Evolutionary conservation across 441 rosid species (phyloP).

Genomic region (Biscutella laevigata): DNA sequence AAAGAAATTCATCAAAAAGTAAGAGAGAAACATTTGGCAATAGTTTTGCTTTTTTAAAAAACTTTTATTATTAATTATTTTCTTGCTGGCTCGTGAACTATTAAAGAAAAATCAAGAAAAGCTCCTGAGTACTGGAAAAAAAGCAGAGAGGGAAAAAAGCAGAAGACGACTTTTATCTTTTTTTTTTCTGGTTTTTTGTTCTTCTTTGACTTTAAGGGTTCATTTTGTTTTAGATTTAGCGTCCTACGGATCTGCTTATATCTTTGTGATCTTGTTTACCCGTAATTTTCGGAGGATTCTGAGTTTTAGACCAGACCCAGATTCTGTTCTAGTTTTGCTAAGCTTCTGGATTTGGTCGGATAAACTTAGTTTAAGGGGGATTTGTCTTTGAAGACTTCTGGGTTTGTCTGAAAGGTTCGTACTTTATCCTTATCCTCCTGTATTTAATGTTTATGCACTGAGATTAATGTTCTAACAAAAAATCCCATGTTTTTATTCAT

Average conservation of each 20-base stretch:
- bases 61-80: conserved; percentile 17
- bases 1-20: conserved; percentile 2
- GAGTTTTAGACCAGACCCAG: conserved; percentile 22
- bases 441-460: conserved; percentile 1
- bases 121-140: conserved; percentile 24
- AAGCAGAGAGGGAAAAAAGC: conserved; percentile 7
- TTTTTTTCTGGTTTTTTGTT: conserved; percentile 14
- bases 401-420: conserved; percentile 20
- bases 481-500: not conserved
- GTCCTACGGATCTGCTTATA: conserved; percentile 24
- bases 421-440: conserved; percentile 4
- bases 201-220: conserved; percentile 25
- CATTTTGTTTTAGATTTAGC: conserved; percentile 18
- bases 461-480: not conserved
- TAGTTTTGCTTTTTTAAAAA: not conserved
- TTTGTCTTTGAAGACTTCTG: conserved; percentile 20
- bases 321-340: conserved; percentile 8
- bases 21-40: not conserved
- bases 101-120: conserved; percentile 27
- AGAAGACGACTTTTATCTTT: conserved; percentile 20
- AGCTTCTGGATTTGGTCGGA: conserved; percentile 24
- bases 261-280: conserved; percentile 6
- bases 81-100: conserved; percentile 27
- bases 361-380: not conserved
- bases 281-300: conserved; percentile 12